phyloP scores from a whole-genome alignment of 2,329 filamentous ascomycete genomes.

The Fusarium nygamai region DNA sequence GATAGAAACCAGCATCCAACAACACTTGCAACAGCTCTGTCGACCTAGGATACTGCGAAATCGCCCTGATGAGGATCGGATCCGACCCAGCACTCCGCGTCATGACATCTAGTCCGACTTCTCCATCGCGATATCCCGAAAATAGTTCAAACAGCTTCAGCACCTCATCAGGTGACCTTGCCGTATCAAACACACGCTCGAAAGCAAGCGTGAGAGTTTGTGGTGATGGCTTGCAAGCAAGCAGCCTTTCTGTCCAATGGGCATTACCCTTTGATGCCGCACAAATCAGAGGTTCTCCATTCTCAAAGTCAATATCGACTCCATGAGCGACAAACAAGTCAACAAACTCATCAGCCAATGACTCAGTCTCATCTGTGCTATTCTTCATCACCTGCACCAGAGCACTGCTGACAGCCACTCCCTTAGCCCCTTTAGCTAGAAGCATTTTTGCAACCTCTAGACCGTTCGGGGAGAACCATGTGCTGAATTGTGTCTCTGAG shows the following conservation, averaged over 20 bases:
- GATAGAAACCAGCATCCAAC: slow-evolving; percentile 67
- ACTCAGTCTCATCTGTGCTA: slow-evolving; percentile 50
- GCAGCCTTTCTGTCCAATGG: slow-evolving; percentile 60
- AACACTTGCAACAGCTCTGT: slow-evolving; percentile 61
- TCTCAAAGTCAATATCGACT: slow-evolving; percentile 60
- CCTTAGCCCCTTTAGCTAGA: slow-evolving; percentile 59
- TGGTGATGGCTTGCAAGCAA: slow-evolving; percentile 60
- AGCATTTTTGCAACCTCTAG: slow-evolving; percentile 59
- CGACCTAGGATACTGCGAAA: slow-evolving; percentile 66
- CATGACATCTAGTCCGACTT: slow-evolving; percentile 62
- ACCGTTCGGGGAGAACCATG: slow-evolving; percentile 60
- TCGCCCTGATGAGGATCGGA: slow-evolving; percentile 62
- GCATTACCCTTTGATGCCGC: slow-evolving; percentile 63
- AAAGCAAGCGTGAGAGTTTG: slow-evolving; percentile 64
- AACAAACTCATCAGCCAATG: slow-evolving; percentile 58
- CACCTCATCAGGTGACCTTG: slow-evolving; percentile 59
- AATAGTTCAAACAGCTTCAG: slow-evolving; percentile 63
- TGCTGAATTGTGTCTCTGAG: slow-evolving; percentile 49
- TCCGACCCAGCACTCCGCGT: slow-evolving; percentile 53
- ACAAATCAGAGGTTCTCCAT: slow-evolving; percentile 63
- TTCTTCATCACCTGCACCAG: slow-evolving; percentile 58
- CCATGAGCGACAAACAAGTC: slow-evolving; percentile 51
- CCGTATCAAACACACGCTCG: slow-evolving; percentile 64
- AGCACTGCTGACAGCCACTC: slow-evolving; percentile 56
- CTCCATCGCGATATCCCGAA: slow-evolving; percentile 58